Evolutionary conservation across 2,329 filamentous ascomycete species (phyloP), one percentile per base, ranked within the genome.

Genomic region (Aspergillus ochraceus): DNA sequence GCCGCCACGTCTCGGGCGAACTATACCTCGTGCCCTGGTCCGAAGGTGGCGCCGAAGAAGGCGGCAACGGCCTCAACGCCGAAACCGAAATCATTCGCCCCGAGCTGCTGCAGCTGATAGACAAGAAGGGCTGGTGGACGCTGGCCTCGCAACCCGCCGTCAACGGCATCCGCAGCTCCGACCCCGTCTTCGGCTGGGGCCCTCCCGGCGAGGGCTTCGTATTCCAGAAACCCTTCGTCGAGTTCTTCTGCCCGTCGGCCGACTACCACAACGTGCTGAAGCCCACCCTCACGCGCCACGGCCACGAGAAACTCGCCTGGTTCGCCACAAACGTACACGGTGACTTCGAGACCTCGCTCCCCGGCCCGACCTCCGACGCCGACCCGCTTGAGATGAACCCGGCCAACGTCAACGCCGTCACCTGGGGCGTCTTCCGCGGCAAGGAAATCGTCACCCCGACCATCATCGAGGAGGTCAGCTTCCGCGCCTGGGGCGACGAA

Each of bases 141-240:
- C 89, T 99, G 4, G 95, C 95, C 4, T 96, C 91, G 4, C 95
- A 99, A 73, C 95, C 95, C 4, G 91, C 94, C 17, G 92, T 97
- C 59, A 96, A 97, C 72, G 92, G 93, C 47, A 79, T 93, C 20
- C 85, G 84, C 39, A 96, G 90, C 29, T 86, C 84, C 52, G 87
- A 99, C 73, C 78, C 84, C 3, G 86, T 91, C 20, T 97, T 96
- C 69, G 95, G 95, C 64, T 99, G 95, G 95, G 95, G 95, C 1
- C 95, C 95, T 0, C 86, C 85, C 53, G 88, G 93, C 32, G 78
- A 80, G 69, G 95, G 95, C 19, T 98, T 96, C 74, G 92, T 98
- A 52, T 99, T 97, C 81, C 95, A 99, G 72, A 99, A 98, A 78
- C 90, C 94, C 0, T 99, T 99, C 76, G 92, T 99, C 54, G 95